Base-by-base conservation (phyloP, 495 filamentous ascomycete genomes). In the Oidiodendron maius region DNA sequence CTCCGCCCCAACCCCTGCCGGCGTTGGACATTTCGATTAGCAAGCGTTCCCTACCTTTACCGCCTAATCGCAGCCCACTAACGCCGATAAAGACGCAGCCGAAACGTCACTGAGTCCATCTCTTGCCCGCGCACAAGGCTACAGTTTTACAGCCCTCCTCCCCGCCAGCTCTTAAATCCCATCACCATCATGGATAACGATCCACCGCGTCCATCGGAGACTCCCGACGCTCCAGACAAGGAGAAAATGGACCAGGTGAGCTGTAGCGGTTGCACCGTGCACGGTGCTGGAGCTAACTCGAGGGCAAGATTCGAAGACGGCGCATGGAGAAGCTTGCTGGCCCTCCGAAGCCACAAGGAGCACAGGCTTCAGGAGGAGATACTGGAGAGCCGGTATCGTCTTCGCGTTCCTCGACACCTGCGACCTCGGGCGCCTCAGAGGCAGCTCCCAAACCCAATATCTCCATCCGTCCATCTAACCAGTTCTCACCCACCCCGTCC, bases 241-340 rank as follows among this genome's bases (percentile, higher is more conserved):
- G 56, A 61, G 52, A 61, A 61, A 56, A 65, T 61, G 60, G 62
- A 61, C 20, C 60, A 61, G 58, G 60, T 63, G 22, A 44, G 53
- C n/a, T n/a, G 24, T 34, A 20, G 12, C 62, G 40, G 30, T 32
- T 32, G 8, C 40, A 12, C 9, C 35, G 30, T n/a, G 10, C 4
- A 40, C 24, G 23, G n/a, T 8, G 41, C 22, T 45, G 30, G 51
- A 44, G 40, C 56, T 62, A 48, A 53, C 23, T 21, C 22, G 16
- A 26, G 42, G 2, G 11, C 37, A 50, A 67, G 62, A 74, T 74
- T 50, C 67, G 71, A 13, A 50, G 45, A 15, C 62, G 66, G 16
- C 51, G 71, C 37, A 53, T 74, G 9, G 67, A 60, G 18, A 72
- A 67, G 55, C 66, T 74, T 3, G 64, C 63, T 24, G 68, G 64